Evolutionary conservation across 352 stramenopile species (phyloP), one percentile per base, ranked within the genome.

Genomic region (Pythium inflatum): DNA sequence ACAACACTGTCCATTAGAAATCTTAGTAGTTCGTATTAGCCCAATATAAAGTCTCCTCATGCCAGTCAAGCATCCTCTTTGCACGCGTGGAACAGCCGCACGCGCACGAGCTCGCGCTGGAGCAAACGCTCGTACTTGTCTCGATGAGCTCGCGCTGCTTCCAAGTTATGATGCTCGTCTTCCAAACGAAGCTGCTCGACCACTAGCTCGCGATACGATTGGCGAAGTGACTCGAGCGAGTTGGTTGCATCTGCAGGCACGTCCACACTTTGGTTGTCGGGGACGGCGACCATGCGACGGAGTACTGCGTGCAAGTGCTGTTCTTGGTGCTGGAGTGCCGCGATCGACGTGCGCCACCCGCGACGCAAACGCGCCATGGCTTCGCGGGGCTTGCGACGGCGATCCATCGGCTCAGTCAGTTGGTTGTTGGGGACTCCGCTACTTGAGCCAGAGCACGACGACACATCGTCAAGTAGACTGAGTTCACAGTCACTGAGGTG

Each of bases 361-460:
- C 28, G 62, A 5, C 62, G 62, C 1, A 69, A 24, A 5, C 62
- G 51, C 2, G 53, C 62, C 51, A 69, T 62, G 11, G 51, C 55
- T 41, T 69, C 62, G 40, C 62, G 62, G 40, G 62, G 51, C 48
- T 59, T 67, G 22, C 50, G 50, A 16, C 49, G 34, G 13, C 40
- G 50, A 5, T 45, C 5, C 41, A 18, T 8, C 20, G 9, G 41
- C 9, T 12, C 9, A 22, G 9, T 12, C 41, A 5, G 41, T 22
- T 24, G 9, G 8, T 22, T 18, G 41, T 12, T 18, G 5, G 9
- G 5, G 41, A 49, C 5, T 24, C 41, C 18, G 34, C 34, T 41
- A 14, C 34, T 41, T 8, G 8, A 14, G 34, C 14, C 34, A 14
- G 8, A 14, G 34, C 14, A 14, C n/a, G 41, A 5, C 5, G 11